A percentile compares a stretch with the other conserved stretches of the same genome.
Conservation (phyloP, 495 filamentous ascomycete genomes). For the Hypoxylon cercidicola region DNA sequence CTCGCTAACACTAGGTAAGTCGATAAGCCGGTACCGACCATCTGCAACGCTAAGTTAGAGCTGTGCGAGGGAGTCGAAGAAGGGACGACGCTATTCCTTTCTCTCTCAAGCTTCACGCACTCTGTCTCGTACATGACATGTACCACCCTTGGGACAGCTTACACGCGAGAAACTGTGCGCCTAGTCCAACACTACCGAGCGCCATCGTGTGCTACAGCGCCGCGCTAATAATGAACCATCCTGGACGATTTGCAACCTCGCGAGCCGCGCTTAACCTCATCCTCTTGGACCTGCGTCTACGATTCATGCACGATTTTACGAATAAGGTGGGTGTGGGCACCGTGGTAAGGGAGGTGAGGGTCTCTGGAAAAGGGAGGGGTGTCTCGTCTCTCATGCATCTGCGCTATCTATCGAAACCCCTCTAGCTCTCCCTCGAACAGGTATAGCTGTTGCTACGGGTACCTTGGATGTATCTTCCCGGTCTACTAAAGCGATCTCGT, state of each 20-base stretch:
- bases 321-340: constrained; percentile 36
- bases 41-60: constrained; percentile 15
- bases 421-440: constrained; percentile 35
- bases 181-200: constrained; percentile 24
- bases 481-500: constrained; percentile 4
- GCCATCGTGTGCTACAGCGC: constrained; percentile 25
- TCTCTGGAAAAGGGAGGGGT: constrained; percentile 4
- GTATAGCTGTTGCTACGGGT: constrained; percentile 18
- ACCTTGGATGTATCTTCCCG: constrained; percentile 11
- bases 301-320: constrained; percentile 41
- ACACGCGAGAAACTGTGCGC: constrained; percentile 11
- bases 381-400: constrained; percentile 27
- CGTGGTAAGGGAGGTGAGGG: constrained; percentile 3
- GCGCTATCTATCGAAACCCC: constrained; percentile 42
- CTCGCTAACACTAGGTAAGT: constrained; percentile 13
- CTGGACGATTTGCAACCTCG: constrained; percentile 32
- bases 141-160: not conserved
- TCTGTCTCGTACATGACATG: not conserved
- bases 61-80: not conserved
- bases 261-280: constrained; percentile 45
- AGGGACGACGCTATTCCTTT: not conserved
- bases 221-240: constrained; percentile 35
- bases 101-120: not conserved
- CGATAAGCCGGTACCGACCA: constrained; percentile 8
- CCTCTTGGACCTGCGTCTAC: constrained; percentile 45